Evolutionary conservation across 805 yeast genomes (phyloP).

Genomic region (Saccharomycopsis lassenensis): DNA sequence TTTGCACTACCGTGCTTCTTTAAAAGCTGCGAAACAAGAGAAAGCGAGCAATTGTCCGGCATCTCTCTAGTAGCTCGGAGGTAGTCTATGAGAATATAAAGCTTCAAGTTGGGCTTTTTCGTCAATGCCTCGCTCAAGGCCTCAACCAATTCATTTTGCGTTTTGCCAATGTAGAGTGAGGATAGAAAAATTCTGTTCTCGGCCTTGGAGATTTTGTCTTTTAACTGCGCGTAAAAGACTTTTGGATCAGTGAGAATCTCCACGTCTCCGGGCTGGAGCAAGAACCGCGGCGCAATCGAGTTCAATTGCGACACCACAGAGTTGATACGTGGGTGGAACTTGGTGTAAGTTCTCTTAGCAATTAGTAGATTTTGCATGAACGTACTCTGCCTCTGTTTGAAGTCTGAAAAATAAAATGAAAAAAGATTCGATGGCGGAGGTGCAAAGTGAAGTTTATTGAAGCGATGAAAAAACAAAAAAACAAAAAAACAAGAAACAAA

Average conservation of each 20-base stretch:
- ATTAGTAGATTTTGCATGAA: no score
- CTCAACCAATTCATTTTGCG: constrained; percentile 64
- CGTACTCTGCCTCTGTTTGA: no score
- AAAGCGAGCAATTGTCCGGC: constrained; percentile 69
- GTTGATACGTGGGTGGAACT: constrained; percentile 35
- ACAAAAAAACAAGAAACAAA: no score
- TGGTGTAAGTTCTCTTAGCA: constrained; percentile 19
- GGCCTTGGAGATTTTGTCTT: constrained; percentile 51
- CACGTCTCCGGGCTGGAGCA: constrained; percentile 43
- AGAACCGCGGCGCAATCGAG: constrained; percentile 57
- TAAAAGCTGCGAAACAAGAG: constrained; percentile 49
- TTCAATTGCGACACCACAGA: constrained; percentile 44
- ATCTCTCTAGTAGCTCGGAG: constrained; percentile 89
- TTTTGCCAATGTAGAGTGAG: constrained; percentile 76
- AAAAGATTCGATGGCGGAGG: no score
- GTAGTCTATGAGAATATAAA: constrained; percentile 74
- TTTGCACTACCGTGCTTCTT: constrained; percentile 49
- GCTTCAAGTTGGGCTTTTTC: constrained; percentile 48
- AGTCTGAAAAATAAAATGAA: no score
- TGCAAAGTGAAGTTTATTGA: no score
- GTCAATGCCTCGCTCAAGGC: constrained; percentile 51
- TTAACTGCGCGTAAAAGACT: constrained; percentile 60
- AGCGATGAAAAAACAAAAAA: no score
- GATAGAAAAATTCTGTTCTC: constrained; percentile 64
- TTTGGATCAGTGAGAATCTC: constrained; percentile 54